Base-by-base conservation (phyloP, 495 filamentous ascomycete species). In the Aspergillus ellipticus region DNA sequence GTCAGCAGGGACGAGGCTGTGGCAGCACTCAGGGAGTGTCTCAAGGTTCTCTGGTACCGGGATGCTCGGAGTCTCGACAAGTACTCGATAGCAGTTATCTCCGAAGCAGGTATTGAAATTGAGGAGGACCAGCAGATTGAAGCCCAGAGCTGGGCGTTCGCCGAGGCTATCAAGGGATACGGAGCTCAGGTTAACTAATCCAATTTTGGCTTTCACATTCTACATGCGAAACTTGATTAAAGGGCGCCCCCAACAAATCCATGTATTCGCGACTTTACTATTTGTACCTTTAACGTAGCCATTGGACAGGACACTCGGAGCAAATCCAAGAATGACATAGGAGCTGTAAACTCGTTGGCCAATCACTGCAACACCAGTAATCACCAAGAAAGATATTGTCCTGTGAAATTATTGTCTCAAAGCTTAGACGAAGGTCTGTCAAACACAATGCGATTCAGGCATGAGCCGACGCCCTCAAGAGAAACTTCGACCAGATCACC, bases 31-130 rank as follows among this genome's bases (percentile, higher is more conserved):
- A 86, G 86, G 75, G 88, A 96, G 73, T 95, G 90, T 70, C 90
- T 98, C 88, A 97, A 97, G 81, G 92, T 97, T 54, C 80, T 98
- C 53, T 98, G 91, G 79, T 98, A 98, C 78, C 82, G 94, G 58
- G 94, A 98, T 77, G 94, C 94, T 7, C 85, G 94, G 65, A 94
- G 89, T 78, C 71, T 92, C 69, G 90, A 97, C 72, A 80, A 85
- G 68, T 98, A 96, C 72, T 90, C 88, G 51, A 86, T 98, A 69
- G 92, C 92, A 13, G 80, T 96, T 24, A 81, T 98, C 49, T 92
- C 90, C 42, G 84, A 88, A 71, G 88, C 90, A 24, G 79, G 73
- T 4, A 85, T 97, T 62, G 89, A 96, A 60, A 63, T 96, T 66
- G 85, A 83, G 72, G 83, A 93, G 75, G 76, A 87, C 65, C 88